phyloP scores from a whole-genome alignment of 768 basidiomycete species.

The Trametopsis cervina region DNA sequence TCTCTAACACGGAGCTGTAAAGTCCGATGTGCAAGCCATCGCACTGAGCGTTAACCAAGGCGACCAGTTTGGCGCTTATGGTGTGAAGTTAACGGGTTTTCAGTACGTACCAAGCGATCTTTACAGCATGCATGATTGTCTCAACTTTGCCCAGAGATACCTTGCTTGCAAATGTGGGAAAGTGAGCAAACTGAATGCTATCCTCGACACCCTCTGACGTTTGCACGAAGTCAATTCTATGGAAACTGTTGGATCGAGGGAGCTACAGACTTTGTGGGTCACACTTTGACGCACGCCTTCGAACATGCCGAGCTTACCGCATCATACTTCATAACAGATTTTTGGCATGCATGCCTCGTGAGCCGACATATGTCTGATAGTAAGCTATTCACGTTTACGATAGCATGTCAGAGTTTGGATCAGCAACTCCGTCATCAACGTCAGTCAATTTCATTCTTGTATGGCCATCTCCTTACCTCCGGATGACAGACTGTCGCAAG shows the following conservation, averaged over 20 bases:
- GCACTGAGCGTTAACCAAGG: constrained; percentile 17
- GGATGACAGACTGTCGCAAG: constrained; percentile 14
- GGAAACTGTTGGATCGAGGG: constrained; percentile 21
- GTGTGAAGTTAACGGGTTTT: constrained; percentile 17
- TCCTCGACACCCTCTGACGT: background rate
- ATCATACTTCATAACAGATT: constrained; percentile 13
- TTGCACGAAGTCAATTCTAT: constrained; percentile 15
- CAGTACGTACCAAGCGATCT: constrained; percentile 10
- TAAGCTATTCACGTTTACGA: background rate
- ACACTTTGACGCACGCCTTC: background rate
- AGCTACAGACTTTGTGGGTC: constrained; percentile 19
- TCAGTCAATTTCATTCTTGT: constrained; percentile 7
- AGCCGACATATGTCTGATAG: background rate
- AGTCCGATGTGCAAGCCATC: constrained; percentile 18
- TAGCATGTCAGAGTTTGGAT: constrained; percentile 16
- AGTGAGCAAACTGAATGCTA: constrained; percentile 7
- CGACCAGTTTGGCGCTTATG: constrained; percentile 17
- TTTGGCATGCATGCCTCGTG: constrained; percentile 19
- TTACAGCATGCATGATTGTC: background rate
- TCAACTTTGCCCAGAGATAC: constrained; percentile 13
- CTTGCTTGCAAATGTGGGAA: constrained; percentile 17
- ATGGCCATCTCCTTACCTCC: background rate
- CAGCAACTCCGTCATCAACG: constrained; percentile 19
- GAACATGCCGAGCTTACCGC: background rate
- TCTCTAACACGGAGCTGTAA: background rate